A percentile compares a stretch with the other conserved stretches of the same genome.
These are phyloP conservation scores for Fraxinus anomala DNA, from an alignment of 257 asterid genomes.

Conservation along the genomic window DNA sequence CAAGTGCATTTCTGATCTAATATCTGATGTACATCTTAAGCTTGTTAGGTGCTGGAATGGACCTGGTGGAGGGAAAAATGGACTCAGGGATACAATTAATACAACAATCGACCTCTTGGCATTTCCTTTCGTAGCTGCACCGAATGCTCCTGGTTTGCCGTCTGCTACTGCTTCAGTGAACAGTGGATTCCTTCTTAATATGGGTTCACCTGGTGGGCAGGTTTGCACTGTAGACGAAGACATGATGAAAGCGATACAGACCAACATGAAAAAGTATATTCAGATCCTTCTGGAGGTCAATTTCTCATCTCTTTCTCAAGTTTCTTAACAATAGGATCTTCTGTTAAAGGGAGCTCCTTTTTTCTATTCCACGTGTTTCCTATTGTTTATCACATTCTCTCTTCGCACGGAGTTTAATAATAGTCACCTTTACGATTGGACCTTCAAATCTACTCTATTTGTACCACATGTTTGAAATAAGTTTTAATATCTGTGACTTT, in stretches of 20 bases:
- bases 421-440: background rate
- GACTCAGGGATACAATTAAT: constrained; percentile 75
- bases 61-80: constrained; percentile 91
- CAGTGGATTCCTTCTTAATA: constrained; percentile 88
- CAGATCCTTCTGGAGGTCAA: constrained; percentile 90
- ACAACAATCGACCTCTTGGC: constrained; percentile 84
- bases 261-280: constrained; percentile 79
- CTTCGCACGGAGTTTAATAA: background rate
- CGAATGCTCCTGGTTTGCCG: constrained; percentile 76
- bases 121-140: constrained; percentile 90
- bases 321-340: constrained; percentile 13
- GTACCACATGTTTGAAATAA: constrained; percentile 18
- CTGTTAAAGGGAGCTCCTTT: background rate
- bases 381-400: constrained; percentile 3
- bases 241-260: constrained; percentile 82
- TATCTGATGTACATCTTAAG: constrained; percentile 75
- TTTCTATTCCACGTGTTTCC: background rate
- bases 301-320: constrained; percentile 22
- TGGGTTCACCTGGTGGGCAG: constrained; percentile 96
- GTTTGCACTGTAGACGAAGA: constrained; percentile 91
- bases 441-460: constrained; percentile 7
- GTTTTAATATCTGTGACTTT: background rate
- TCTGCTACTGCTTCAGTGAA: constrained; percentile 94
- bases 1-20: constrained; percentile 65
- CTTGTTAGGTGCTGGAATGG: constrained; percentile 77